Evolutionary conservation across 139 green algal species (phyloP).

Genomic region (Volvox africanus): DNA sequence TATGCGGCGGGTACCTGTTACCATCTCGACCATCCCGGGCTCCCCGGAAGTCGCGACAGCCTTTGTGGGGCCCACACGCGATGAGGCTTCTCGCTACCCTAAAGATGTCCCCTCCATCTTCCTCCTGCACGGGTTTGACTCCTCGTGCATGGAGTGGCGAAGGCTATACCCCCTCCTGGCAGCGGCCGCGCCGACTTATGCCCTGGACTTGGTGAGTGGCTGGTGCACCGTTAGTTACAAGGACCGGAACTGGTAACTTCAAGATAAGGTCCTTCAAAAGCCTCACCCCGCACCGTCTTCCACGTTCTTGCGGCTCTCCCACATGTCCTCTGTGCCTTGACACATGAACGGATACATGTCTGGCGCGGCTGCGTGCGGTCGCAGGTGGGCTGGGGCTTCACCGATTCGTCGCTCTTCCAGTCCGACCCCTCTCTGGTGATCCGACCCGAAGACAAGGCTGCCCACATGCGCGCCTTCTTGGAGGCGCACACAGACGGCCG

Average conservation of each 20-base stretch:
- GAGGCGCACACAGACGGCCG: conserved; percentile 59
- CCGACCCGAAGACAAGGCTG: conserved; percentile 79
- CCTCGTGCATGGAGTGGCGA: conserved; percentile 88
- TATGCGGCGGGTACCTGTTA: conserved; percentile 46
- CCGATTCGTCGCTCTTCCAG: conserved; percentile 62
- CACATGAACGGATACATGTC: too few species aligned
- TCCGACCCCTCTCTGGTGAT: conserved; percentile 49
- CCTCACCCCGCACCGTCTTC: too few species aligned
- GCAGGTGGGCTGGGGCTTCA: conserved; percentile 88
- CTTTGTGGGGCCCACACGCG: conserved; percentile 54
- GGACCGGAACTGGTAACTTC: too few species aligned
- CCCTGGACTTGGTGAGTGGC: conserved; percentile 84
- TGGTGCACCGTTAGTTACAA: too few species aligned
- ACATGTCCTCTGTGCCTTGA: too few species aligned
- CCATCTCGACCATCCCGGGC: conserved; percentile 32
- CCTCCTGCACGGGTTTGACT: conserved; percentile 93
- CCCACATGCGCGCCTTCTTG: conserved; percentile 87
- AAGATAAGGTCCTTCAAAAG: too few species aligned
- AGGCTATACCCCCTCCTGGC: conserved; percentile 83
- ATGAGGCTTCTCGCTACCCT: conserved; percentile 31
- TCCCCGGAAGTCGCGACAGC: conserved; percentile 31
- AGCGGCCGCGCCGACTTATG: conserved; percentile 71
- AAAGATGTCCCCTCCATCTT: conserved; percentile 74
- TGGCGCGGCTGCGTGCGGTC: not conserved
- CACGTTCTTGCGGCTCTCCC: too few species aligned